Base-by-base conservation (phyloP, 495 filamentous ascomycete species). In the Penicillium coprophilum region DNA sequence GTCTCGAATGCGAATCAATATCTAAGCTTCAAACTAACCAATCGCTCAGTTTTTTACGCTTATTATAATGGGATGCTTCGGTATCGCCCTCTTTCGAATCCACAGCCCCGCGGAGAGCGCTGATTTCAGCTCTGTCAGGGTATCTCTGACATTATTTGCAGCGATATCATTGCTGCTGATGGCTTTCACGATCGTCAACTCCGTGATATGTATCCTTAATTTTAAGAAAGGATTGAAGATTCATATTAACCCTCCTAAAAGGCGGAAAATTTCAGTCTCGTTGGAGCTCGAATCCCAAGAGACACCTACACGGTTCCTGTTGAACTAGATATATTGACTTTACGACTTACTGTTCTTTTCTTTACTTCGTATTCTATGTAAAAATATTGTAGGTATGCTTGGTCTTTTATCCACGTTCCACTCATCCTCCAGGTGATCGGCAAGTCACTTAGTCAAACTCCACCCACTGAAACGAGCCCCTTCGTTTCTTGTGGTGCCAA, bases 171-270 rank as follows among this genome's bases (percentile, higher is more conserved):
- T 63, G 0, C 9, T 63, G 6, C 30, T 66, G 46, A 51, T 66
- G 12, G 24, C 3, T 10, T 15, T 50, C 13, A 63, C 63, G 5
- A 8, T 66, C 1, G 28, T 55, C 38, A 66, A 58, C 40, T 58
- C 60, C 6, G 47, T 63, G 17, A n/a, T 56, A 38, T 66, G 63
- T 47, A 63, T 66, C 20, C 13, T n/a, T n/a, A n/a, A n/a, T n/a
- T n/a, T n/a, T n/a, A n/a, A n/a, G n/a, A n/a, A n/a, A n/a, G 63
- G 63, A 27, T 34, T 66, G 48, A 66, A 63, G 3, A 39, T 56
- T 10, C 13, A 71, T 6, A 9, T 46, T n/a, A 38, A 36, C 1
- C 41, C 41, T 2, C 20, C 51, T 32, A 38, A 28, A 28, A 54
- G 46, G n/a, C 12, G 41, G 20, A 54, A 54, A 15, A 31, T 2